Conservation (phyloP, 805 yeast genomes). For the Pichia phayaonensis region DNA sequence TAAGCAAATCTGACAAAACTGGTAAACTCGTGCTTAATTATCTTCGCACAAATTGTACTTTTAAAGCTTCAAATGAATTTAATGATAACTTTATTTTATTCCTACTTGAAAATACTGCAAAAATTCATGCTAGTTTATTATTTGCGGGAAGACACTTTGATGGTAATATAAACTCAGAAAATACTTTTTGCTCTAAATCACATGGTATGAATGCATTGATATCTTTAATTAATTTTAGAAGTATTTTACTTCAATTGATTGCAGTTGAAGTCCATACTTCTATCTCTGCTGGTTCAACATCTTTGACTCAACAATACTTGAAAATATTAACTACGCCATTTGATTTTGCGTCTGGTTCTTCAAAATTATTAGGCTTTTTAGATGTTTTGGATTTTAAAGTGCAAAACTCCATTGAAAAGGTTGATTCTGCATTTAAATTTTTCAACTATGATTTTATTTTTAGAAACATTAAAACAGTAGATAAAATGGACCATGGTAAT, state of each 20-base stretch:
- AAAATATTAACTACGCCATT: constrained; percentile 43
- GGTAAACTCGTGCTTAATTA: constrained; percentile 42
- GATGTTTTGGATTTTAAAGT: constrained; percentile 60
- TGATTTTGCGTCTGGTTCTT: constrained; percentile 49
- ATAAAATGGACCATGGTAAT: constrained; percentile 13
- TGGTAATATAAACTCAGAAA: constrained; percentile 31
- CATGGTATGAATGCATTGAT: constrained; percentile 46
- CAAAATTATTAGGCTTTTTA: constrained; percentile 59
- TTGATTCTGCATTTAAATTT: constrained; percentile 28
- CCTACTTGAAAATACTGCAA: constrained; percentile 45
- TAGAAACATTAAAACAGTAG: constrained; percentile 29
- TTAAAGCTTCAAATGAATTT: background rate
- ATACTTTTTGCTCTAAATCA: constrained; percentile 29
- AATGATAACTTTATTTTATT: constrained; percentile 41
- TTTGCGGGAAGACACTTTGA: constrained; percentile 49
- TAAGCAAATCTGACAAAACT: constrained; percentile 52
- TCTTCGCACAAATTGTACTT: constrained; percentile 37
- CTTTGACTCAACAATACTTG: constrained; percentile 46
- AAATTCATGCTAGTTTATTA: constrained; percentile 42
- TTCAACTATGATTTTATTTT: constrained; percentile 37
- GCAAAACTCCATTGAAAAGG: constrained; percentile 35
- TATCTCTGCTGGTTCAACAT: constrained; percentile 36
- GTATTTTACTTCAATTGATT: constrained; percentile 53
- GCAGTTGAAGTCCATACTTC: constrained; percentile 66
- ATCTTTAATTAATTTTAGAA: constrained; percentile 55